phyloP scores from a whole-genome alignment of 169 alveolate genomes.

The Eimeria falciformis region DNA sequence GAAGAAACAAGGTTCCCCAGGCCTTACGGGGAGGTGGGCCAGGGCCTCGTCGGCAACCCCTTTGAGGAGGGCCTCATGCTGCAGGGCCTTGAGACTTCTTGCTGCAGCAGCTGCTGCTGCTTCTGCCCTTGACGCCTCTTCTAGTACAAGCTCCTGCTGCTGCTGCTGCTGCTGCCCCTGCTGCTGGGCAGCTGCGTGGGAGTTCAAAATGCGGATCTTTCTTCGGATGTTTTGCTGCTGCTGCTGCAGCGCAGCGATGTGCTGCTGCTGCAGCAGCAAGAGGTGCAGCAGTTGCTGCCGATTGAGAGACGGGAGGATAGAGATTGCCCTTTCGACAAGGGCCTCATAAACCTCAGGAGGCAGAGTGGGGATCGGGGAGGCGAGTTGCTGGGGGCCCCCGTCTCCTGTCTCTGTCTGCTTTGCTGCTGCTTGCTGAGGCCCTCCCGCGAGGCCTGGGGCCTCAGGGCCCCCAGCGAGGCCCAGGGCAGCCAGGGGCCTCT shows the following conservation, averaged over 20 bases:
- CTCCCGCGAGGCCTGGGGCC: not conserved
- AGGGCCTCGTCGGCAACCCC: no score
- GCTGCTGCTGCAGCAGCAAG: slow-evolving; percentile 51
- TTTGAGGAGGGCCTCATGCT: not conserved
- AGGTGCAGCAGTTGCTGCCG: slow-evolving; percentile 16
- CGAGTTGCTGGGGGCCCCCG: not conserved
- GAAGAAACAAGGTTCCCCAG: no score
- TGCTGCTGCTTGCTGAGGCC: not conserved
- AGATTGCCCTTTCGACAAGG: not conserved
- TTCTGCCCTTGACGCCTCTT: not conserved
- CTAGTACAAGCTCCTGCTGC: not conserved
- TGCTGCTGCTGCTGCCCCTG: not conserved
- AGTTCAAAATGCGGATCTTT: no score
- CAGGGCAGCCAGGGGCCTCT: not conserved
- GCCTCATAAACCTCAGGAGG: slow-evolving; percentile 35
- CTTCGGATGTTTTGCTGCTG: no score
- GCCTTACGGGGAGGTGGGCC: no score
- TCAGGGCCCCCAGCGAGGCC: not conserved
- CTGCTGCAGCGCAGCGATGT: slow-evolving; percentile 38
- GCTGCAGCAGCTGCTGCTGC: not conserved
- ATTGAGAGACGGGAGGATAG: not conserved
- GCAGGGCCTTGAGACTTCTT: not conserved
- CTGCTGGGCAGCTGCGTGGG: not conserved
- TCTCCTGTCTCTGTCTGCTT: not conserved
- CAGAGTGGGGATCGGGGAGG: not conserved